A percentile compares a stretch with the other conserved stretches of the same genome.
Conservation (phyloP, 2,329 filamentous ascomycete genomes). For the Camillea tinctor region DNA sequence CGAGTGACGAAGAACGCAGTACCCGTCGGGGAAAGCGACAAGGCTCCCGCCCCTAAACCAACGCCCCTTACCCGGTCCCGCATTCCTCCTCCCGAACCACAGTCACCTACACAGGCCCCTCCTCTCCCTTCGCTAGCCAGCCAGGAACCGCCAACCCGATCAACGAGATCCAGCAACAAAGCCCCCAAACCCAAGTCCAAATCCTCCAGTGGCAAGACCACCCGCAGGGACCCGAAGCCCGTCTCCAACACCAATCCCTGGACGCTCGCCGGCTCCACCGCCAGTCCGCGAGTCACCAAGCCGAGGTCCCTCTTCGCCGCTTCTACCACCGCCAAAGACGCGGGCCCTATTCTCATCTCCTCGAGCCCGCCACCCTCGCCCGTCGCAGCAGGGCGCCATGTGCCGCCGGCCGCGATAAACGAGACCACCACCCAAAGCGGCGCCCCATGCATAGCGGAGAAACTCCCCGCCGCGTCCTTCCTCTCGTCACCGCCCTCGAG, state of each 20-base stretch:
- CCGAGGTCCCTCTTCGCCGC: conserved; percentile 15
- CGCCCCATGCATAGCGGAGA: not conserved
- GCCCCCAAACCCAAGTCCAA: conserved; percentile 26
- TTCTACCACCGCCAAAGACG: conserved; percentile 17
- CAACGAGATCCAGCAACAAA: conserved; percentile 33
- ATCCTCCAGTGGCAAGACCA: conserved; percentile 22
- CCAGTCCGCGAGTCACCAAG: conserved; percentile 36
- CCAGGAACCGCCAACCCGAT: conserved; percentile 11
- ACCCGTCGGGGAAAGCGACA: not conserved
- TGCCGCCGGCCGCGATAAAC: conserved; percentile 22
- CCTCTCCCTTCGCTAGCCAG: conserved; percentile 3
- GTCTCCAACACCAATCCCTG: conserved; percentile 35
- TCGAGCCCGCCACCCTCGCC: conserved; percentile 43
- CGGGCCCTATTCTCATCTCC: conserved; percentile 43
- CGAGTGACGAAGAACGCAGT: conserved; percentile 37
- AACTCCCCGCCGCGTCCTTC: not conserved
- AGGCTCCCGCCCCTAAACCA: conserved; percentile 4
- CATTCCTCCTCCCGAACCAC: conserved; percentile 4
- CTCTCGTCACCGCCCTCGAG: conserved; percentile 10
- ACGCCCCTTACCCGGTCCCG: not conserved
- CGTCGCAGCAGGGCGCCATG: conserved; percentile 14
- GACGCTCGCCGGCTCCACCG: conserved; percentile 44
- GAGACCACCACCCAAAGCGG: not conserved
- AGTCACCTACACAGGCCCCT: conserved; percentile 10
- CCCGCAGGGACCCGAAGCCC: conserved; percentile 20